Evolutionary conservation across 805 yeast genomes (phyloP), one percentile per base, ranked within the genome.

Genomic region (Lachancea nothofagi): DNA sequence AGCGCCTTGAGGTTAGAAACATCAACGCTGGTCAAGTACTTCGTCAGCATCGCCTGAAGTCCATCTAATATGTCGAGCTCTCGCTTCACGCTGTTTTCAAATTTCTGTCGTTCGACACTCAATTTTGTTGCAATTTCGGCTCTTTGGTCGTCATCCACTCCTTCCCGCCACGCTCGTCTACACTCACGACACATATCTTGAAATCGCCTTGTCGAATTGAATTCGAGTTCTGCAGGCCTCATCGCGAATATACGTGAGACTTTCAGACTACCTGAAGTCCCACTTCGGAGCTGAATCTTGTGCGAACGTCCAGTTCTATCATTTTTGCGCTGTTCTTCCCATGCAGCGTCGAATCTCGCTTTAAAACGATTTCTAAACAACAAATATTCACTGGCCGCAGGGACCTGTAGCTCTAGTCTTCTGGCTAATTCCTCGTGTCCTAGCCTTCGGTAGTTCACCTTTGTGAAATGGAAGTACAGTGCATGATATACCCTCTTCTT

Each of bases 151-250:
- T 43, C 43, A 8, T 46, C 42, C 4, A 54, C 48, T 20, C 46
- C 29, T 17, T 47, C 47, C 17, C 46, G 47, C 59, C 59, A 54
- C 8, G 41, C 46, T 26, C 40, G 33, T 21, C 50, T 49, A 29
- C 59, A 54, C 28, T 53, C 51, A 32, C 46, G 47, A 40, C 59
- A 54, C 56, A 53, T 51, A 29, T 47, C 45, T 19, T 46, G 54
- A 26, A 44, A 54, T 20, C 49, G 42, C 29, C 29, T 42, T 9
- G 43, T 47, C 18, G 39, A 38, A 23, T 41, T 13, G 14, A 23
- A 10, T 3, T 36, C 38, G 6, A n/a, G 4, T 10, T 28, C 25
- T 15, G 3, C 20, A 3, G 21, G 3, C 7, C 17, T 15, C 12
- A 20, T 17, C 5, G 21, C 22, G 12, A 21, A 19, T 3, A 19